phyloP scores from a whole-genome alignment of 2,329 filamentous ascomycete genomes.

The Penicillium psychrosexuale region DNA sequence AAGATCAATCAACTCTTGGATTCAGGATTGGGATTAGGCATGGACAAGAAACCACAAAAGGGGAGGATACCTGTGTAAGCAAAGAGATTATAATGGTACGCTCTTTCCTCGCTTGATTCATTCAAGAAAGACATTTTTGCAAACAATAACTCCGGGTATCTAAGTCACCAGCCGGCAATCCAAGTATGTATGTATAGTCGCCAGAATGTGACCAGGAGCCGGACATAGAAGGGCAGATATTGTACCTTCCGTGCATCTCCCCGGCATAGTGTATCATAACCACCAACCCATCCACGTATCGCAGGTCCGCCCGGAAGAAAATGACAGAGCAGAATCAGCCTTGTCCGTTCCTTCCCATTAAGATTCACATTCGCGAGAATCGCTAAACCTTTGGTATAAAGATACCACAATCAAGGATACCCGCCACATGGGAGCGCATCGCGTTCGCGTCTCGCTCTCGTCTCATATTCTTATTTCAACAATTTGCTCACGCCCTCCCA shows the following conservation, averaged over 20 bases:
- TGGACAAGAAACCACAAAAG: neutral
- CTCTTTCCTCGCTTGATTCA: neutral
- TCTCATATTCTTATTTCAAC: neutral
- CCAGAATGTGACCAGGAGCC: slow-evolving; percentile 1
- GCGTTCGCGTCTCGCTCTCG: neutral
- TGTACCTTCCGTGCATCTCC: neutral
- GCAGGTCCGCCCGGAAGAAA: neutral
- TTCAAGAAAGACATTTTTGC: neutral
- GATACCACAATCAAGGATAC: neutral
- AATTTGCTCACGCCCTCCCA: slow-evolving; percentile 32
- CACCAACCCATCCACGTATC: neutral
- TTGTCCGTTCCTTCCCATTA: neutral
- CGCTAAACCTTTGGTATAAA: neutral
- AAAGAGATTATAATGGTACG: neutral
- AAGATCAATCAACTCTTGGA: neutral
- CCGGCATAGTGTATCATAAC: neutral
- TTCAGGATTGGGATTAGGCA: neutral
- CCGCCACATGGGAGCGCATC: neutral
- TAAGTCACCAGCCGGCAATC: slow-evolving; percentile 5
- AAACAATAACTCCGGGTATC: slow-evolving; percentile 21
- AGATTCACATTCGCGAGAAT: neutral
- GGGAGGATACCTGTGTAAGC: neutral
- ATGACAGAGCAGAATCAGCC: neutral
- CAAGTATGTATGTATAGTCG: slow-evolving; percentile 3
- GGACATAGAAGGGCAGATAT: neutral